A percentile compares a stretch with the other conserved stretches of the same genome.
Conservation (phyloP, 2,329 filamentous ascomycete genomes). For the Emmonsiellopsis sp. region DNA sequence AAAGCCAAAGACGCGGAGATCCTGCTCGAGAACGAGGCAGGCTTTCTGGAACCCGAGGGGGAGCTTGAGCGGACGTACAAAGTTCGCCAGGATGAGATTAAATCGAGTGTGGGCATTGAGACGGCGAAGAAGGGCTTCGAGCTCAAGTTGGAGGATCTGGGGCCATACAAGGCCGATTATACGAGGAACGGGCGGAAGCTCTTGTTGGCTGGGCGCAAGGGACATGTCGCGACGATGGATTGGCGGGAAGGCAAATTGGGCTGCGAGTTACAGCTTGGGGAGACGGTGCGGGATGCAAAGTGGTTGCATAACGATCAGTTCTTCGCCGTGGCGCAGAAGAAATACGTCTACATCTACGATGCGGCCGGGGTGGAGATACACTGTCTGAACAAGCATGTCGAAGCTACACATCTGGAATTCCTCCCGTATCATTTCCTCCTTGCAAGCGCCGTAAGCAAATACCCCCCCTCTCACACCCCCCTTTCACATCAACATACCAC, state of each 20-base stretch:
- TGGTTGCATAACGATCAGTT: constrained; percentile 92
- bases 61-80: constrained; percentile 89
- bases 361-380: constrained; percentile 84
- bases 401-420: constrained; percentile 91
- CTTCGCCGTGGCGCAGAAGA: constrained; percentile 94
- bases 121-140: constrained; percentile 92
- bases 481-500: background rate
- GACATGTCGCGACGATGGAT: constrained; percentile 92
- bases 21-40: constrained; percentile 72
- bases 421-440: constrained; percentile 93
- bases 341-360: constrained; percentile 95
- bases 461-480: no score
- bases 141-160: constrained; percentile 68
- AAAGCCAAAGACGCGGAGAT: constrained; percentile 94
- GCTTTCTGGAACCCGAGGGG: constrained; percentile 79
- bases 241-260: constrained; percentile 87
- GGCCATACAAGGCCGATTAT: constrained; percentile 84
- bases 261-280: constrained; percentile 81
- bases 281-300: constrained; percentile 79
- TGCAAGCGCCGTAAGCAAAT: constrained; percentile 61
- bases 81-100: constrained; percentile 80
- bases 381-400: constrained; percentile 78
- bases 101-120: constrained; percentile 62
- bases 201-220: constrained; percentile 78
- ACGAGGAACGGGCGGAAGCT: constrained; percentile 80